Base-by-base conservation (phyloP, 2,329 filamentous ascomycete genomes). In the Pseudogymnoascus sp. region DNA sequence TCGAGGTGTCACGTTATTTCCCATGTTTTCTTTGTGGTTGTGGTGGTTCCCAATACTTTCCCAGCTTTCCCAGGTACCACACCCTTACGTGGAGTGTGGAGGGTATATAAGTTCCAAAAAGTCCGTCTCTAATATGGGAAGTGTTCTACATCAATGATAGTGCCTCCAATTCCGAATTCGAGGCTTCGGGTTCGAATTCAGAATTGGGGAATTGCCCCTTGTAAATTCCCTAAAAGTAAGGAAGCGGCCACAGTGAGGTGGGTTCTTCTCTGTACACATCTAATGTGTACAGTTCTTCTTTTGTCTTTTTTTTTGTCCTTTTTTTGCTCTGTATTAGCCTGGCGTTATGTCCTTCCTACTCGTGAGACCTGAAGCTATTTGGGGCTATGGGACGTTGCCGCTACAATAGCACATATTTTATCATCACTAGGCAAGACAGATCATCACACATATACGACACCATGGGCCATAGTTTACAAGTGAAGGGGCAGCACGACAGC, bases 121-220 rank as follows among this genome's bases (percentile, higher is more conserved):
- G 41, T 14, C 22, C 8, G 20, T 14, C 12, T 14, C 22, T 14
- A n/a, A 14, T 47, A 47, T 28, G 22, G 41, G 41, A 43, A 47
- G 41, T 47, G 41, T n/a, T 47, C 41, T 47, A 7, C 41, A 28
- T 47, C 41, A 47, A 47, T 43, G 41, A 47, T 47, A 47, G 41
- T 47, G 41, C 41, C 22, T n/a, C 41, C 22, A 22, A 16, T 47
- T 47, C 41, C 28, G 20, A 47, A 47, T 22, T 47, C 41, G 22
- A 47, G 41, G 20, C 41, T 47, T 6, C 7, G 41, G 41, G 20
- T 47, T 47, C 41, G 41, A 47, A 20, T 14, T 22, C 28, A 22
- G 28, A 28, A 47, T 47, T 22, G 41, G 41, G 14, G 20, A 22
- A 22, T 22, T 2, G 41, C 41, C 41, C 12, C 41, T 25, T 47